phyloP scores from a whole-genome alignment of 2,329 filamentous ascomycete species.

The Sodiomyces alkalinus region DNA sequence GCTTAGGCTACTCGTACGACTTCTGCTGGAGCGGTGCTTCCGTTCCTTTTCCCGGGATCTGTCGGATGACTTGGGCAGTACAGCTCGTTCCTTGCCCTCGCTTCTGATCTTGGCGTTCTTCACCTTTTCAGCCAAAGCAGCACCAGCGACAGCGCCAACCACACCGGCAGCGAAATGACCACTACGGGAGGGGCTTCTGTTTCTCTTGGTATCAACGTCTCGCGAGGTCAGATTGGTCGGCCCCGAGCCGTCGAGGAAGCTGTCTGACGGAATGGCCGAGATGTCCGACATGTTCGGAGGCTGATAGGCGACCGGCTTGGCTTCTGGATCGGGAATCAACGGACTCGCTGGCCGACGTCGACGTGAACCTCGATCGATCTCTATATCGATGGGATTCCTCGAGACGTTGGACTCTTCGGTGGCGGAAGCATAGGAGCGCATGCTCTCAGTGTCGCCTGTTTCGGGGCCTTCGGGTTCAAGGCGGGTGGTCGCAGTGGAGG shows the following conservation, averaged over 20 bases:
- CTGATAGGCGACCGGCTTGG: conserved; percentile 43
- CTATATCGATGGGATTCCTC: conserved; percentile 71
- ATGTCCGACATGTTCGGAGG: conserved; percentile 66
- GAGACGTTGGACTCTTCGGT: conserved; percentile 68
- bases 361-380: conserved; percentile 48
- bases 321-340: conserved; percentile 42
- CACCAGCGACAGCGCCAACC: conserved; percentile 20
- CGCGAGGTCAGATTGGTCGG: conserved; percentile 18
- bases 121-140: conserved; percentile 24
- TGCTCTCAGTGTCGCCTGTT: conserved; percentile 48
- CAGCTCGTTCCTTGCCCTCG: conserved; percentile 24
- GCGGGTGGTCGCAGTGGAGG: conserved; percentile 22
- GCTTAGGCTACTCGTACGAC: conserved; percentile 30
- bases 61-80: conserved; percentile 19
- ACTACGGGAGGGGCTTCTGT: conserved; percentile 25
- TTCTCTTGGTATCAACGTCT: conserved; percentile 19
- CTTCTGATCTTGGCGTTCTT: conserved; percentile 27
- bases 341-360: conserved; percentile 53
- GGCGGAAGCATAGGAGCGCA: conserved; percentile 61
- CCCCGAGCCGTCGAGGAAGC: conserved; percentile 44
- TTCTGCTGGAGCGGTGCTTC: conserved; percentile 31
- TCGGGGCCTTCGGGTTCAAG: conserved; percentile 27
- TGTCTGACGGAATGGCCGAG: conserved; percentile 54
- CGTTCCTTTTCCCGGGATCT: conserved; percentile 34
- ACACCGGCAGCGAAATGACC: conserved; percentile 23